Conservation (phyloP, 1,139 yeast genomes). For the Hyphopichia burtonii region DNA sequence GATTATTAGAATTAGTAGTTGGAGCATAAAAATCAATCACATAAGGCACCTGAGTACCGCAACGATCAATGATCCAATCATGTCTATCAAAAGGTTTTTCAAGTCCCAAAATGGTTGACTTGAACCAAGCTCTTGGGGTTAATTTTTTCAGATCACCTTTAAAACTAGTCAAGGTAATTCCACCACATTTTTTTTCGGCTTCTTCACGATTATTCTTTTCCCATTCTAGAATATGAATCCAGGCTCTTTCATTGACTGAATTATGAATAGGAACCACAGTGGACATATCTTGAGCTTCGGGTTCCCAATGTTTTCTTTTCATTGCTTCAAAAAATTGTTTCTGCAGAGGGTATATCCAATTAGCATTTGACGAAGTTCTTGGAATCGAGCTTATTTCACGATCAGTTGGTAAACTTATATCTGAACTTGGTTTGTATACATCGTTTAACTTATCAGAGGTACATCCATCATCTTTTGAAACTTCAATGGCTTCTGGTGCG, state of each 20-base stretch:
- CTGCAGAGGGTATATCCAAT: conserved; percentile 96
- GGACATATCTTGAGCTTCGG: conserved; percentile 78
- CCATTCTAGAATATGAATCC: conserved; percentile 86
- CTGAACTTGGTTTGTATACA: conserved; percentile 23
- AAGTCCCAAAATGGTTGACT: conserved; percentile 57
- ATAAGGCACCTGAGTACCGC: conserved; percentile 81
- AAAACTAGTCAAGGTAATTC: conserved; percentile 79
- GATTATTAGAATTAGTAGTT: conserved; percentile 54
- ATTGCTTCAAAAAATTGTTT: conserved; percentile 94
- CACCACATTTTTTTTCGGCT: conserved; percentile 60
- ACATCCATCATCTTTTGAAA: conserved; percentile 29
- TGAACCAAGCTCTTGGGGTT: conserved; percentile 87
- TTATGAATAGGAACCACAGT: conserved; percentile 94
- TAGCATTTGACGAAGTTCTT: conserved; percentile 57
- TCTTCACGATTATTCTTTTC: conserved; percentile 63
- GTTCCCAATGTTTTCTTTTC: conserved; percentile 87
- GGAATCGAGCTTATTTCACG: conserved; percentile 86
- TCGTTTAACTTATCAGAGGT: conserved; percentile 39
- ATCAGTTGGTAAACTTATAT: conserved; percentile 54
- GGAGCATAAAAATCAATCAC: conserved; percentile 91
- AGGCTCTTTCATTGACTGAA: conserved; percentile 88
- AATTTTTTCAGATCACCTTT: conserved; percentile 83
- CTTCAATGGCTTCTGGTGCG: conserved; percentile 38
- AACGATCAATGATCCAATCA: conserved; percentile 90
- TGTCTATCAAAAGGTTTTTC: conserved; percentile 92